Conservation (phyloP, 805 yeast genomes). For the Metschnikowia sp. region DNA sequence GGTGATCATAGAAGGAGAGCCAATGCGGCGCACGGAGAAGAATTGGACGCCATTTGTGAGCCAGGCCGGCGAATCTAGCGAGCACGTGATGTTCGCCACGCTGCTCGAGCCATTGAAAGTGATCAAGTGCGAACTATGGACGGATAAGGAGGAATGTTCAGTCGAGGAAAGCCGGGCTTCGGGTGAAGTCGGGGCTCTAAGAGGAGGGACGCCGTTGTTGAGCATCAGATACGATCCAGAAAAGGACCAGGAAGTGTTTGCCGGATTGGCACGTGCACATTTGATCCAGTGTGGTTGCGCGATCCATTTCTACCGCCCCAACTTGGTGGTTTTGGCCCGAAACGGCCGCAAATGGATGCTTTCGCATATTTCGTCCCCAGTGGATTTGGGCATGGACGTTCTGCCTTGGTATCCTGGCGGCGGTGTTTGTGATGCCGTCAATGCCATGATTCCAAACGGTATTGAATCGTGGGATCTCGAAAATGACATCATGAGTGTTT, state of each 20-base stretch:
- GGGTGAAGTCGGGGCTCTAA: constrained; percentile 17
- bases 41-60: constrained; percentile 41
- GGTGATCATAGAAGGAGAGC: constrained; percentile 2
- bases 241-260: constrained; percentile 37
- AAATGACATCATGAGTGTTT: constrained; percentile 28
- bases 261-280: constrained; percentile 46
- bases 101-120: constrained; percentile 31
- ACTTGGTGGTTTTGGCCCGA: constrained; percentile 33
- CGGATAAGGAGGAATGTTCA: constrained; percentile 24
- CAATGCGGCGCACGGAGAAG: constrained; percentile 22
- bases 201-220: constrained; percentile 23
- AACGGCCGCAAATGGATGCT: constrained; percentile 20
- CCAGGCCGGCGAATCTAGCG: constrained; percentile 24
- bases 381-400: constrained; percentile 31
- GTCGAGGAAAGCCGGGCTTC: not conserved
- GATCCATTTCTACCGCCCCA: constrained; percentile 41
- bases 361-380: constrained; percentile 29
- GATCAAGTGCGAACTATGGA: constrained; percentile 24
- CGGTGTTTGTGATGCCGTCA: constrained; percentile 29
- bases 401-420: constrained; percentile 27
- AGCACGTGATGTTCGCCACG: constrained; percentile 27
- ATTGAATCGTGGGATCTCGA: constrained; percentile 38
- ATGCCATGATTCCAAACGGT: constrained; percentile 45
- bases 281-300: constrained; percentile 45
- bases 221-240: constrained; percentile 3